Percentiles rank a stretch among this genome's conserved stretches.
phyloP scores from a whole-genome alignment of 139 green algal species.

The Micromonas pusilla region DNA sequence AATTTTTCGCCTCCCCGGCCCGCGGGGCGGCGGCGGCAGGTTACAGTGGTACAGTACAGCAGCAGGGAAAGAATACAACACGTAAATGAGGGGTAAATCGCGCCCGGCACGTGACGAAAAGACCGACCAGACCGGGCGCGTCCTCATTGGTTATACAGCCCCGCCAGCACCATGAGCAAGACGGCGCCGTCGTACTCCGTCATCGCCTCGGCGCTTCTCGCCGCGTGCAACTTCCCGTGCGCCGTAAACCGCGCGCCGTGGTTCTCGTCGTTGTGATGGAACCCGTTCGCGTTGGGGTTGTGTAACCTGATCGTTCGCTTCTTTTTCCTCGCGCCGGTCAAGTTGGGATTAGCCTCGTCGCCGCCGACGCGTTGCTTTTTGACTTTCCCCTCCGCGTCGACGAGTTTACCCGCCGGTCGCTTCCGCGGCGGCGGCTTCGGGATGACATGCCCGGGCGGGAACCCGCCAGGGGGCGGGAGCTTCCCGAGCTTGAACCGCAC shows the following conservation, averaged over 20 bases:
- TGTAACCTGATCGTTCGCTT: too few relatives aligned
- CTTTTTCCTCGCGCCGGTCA: too few relatives aligned
- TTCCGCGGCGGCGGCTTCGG: neutral
- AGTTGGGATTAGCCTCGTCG: too few relatives aligned
- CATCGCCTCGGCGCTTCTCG: neutral
- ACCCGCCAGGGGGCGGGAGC: neutral
- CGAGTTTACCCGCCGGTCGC: neutral
- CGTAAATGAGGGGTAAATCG: neutral
- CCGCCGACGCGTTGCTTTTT: neutral
- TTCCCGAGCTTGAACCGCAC: constrained; percentile 34
- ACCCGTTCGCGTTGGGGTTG: too few relatives aligned
- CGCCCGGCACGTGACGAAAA: neutral
- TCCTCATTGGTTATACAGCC: too few relatives aligned
- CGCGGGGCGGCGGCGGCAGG: too few relatives aligned
- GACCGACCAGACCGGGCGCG: neutral
- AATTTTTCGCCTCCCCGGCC: too few relatives aligned
- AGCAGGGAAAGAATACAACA: too few relatives aligned
- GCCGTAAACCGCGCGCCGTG: too few relatives aligned
- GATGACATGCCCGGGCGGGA: neutral
- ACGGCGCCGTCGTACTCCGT: constrained; percentile 24
- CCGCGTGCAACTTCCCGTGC: neutral
- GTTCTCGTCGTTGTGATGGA: too few relatives aligned
- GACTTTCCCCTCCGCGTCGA: neutral
- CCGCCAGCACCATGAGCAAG: constrained; percentile 9
- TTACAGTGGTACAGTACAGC: too few relatives aligned